Base-by-base conservation (phyloP, 345 rosid genomes). In the Salix dunnii region DNA sequence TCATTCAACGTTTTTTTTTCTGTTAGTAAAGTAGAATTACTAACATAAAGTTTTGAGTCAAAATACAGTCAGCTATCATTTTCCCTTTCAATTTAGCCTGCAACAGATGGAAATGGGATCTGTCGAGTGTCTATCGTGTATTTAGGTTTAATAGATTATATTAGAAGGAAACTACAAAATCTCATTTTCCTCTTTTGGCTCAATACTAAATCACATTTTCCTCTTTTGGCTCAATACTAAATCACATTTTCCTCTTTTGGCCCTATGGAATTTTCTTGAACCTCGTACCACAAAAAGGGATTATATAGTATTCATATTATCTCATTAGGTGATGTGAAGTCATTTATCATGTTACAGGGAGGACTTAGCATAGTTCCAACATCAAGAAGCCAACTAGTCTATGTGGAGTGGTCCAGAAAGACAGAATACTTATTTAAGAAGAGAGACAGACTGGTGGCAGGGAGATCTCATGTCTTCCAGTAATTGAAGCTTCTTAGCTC, bases 401-500 rank as follows among this genome's bases (percentile, higher is more conserved):
- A 25, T 21, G 69, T 76, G n/a, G 42, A 23, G 58, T 38, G 76
- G 63, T 65, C 74, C 77, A 27, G 43, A 58, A 35, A 35, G 33
- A 31, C 33, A 31, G 18, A 67, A 77, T 30, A 46, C 65, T 77
- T 74, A 25, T 42, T 14, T 23, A 28, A 69, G 49, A 61, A 65
- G 75, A 70, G 73, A 78, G 80, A 48, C 78, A 66, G 58, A n/a
- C 25, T 8, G 27, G 16, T 33, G 75, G 72, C 77, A 28, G 42
- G 61, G 36, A 55, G 40, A 55, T 61, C 71, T 75, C 80, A n/a
- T 71, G 64, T 17, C 68, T 48, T 35, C n/a, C 80, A 85, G 80
- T 87, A 76, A 83, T 87, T 84, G 81, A 82, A 77, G 10, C 78
- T 77, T 40, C 62, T 71, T 36, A 53, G 61, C 51, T n/a, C 46